Conservation (phyloP, 805 yeast species). For the Komagataella populi region DNA sequence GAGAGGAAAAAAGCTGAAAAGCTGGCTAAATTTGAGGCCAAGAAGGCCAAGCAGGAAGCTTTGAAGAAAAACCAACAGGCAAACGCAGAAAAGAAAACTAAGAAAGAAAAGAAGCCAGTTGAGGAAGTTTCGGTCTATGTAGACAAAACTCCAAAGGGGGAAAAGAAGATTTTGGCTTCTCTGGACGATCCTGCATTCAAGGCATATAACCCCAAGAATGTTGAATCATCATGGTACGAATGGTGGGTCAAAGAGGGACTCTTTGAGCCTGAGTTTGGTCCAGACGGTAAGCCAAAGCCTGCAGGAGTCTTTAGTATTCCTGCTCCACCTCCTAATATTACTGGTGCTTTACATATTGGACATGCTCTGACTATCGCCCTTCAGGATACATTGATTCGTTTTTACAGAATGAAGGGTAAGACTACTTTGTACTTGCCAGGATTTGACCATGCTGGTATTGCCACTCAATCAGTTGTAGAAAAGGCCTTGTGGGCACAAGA, state of each 20-base stretch:
- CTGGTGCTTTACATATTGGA: conserved; percentile 97
- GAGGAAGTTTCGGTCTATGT: conserved; percentile 76
- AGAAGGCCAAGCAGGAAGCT: conserved; percentile 59
- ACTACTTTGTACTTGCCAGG: conserved; percentile 91
- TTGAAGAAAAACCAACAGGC: conserved; percentile 31
- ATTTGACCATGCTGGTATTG: conserved; percentile 98
- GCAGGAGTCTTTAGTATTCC: conserved; percentile 85
- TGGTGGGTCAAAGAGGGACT: conserved; percentile 92
- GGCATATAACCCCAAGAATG: conserved; percentile 85
- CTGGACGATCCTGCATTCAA: conserved; percentile 88
- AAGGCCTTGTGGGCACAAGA: conserved; percentile 86
- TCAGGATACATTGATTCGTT: conserved; percentile 88
- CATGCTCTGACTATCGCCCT: conserved; percentile 93
- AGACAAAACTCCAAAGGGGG: conserved; percentile 78
- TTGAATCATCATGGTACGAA: conserved; percentile 92
- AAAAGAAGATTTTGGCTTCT: conserved; percentile 76
- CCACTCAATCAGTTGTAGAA: conserved; percentile 96
- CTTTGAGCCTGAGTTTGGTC: conserved; percentile 75
- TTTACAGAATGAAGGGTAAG: conserved; percentile 93
- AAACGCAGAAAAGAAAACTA: conserved; percentile 31
- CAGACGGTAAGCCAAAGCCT: conserved; percentile 62
- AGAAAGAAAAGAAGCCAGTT: conserved; percentile 54
- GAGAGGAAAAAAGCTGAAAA: conserved; percentile 43
- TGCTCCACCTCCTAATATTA: conserved; percentile 98
- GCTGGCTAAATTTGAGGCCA: conserved; percentile 57